Evolutionary conservation across 768 basidiomycete genomes (phyloP).

Genomic region (Pulveroboletus frians): DNA sequence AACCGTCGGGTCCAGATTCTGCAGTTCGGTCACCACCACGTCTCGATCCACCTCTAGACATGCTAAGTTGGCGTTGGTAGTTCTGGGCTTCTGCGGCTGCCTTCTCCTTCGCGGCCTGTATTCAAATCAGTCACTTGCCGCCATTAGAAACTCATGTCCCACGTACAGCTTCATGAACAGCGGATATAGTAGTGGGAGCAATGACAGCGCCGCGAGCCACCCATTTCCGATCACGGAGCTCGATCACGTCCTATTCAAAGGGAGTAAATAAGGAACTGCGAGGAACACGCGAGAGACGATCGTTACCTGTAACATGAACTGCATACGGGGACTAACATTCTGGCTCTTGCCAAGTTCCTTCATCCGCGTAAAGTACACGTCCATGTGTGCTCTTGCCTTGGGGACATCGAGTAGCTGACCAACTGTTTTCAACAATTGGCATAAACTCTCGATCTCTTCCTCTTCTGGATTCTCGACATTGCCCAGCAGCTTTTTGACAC

Average conservation of each 20-base stretch:
- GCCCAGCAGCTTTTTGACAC: conserved; percentile 89
- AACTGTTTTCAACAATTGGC: conserved; percentile 88
- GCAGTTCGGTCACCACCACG: conserved; percentile 71
- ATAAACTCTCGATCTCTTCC: conserved; percentile 95
- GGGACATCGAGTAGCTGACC: conserved; percentile 75
- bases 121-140: conserved; percentile 3
- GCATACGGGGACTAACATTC: conserved; percentile 81
- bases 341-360: conserved; percentile 69
- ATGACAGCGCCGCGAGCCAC: conserved; percentile 61
- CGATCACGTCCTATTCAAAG: conserved; percentile 74
- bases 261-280: neutral
- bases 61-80: conserved; percentile 57
- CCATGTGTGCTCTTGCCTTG: conserved; percentile 82
- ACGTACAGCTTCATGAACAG: conserved; percentile 81
- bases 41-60: conserved; percentile 88
- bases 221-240: conserved; percentile 84
- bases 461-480: conserved; percentile 96
- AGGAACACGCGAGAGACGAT: neutral
- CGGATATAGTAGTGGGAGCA: conserved; percentile 83
- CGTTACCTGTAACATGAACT: conserved; percentile 91
- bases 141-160: neutral
- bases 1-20: conserved; percentile 75
- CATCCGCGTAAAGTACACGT: conserved; percentile 91
- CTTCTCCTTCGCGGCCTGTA: conserved; percentile 79
- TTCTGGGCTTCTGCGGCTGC: conserved; percentile 57